Evolutionary conservation across 441 rosid genomes (phyloP).

Genomic region (Erodium trifolium): DNA sequence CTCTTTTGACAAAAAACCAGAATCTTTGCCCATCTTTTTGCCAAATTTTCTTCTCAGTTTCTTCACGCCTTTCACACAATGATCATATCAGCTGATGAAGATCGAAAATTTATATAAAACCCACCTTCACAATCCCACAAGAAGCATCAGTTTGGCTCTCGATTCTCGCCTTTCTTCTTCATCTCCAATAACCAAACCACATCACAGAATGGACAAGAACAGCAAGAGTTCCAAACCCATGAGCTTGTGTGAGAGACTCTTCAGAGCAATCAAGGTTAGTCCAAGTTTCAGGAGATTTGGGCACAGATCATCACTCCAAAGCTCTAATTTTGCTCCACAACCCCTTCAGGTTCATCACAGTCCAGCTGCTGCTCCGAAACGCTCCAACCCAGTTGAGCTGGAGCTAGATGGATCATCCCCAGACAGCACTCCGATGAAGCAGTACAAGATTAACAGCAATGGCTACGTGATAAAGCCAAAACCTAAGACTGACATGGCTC

Average conservation of each 20-base stretch:
- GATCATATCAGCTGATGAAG: not conserved
- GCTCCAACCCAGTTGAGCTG: not conserved
- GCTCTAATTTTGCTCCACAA: not conserved
- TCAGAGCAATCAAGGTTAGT: constrained; percentile 7
- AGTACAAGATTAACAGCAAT: not conserved
- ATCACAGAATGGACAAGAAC: not conserved
- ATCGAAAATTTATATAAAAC: not conserved
- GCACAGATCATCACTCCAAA: not conserved
- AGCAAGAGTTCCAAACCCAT: not conserved
- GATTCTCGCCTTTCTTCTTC: not conserved
- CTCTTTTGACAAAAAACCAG: not conserved
- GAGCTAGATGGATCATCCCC: constrained; percentile 1
- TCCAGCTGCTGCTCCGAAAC: not conserved
- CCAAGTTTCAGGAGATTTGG: not conserved
- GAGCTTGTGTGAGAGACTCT: constrained; percentile 4
- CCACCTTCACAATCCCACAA: not conserved
- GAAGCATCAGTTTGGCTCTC: not conserved
- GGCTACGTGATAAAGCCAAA: not conserved
- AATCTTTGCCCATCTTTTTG: constrained; percentile 10
- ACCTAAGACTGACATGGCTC: not conserved
- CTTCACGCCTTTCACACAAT: constrained; percentile 4
- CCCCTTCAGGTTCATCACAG: not conserved
- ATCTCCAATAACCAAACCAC: not conserved
- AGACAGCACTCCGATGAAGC: not conserved
- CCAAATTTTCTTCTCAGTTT: not conserved